phyloP scores from a whole-genome alignment of 2,329 filamentous ascomycete species.

The Colletotrichum sp. region DNA sequence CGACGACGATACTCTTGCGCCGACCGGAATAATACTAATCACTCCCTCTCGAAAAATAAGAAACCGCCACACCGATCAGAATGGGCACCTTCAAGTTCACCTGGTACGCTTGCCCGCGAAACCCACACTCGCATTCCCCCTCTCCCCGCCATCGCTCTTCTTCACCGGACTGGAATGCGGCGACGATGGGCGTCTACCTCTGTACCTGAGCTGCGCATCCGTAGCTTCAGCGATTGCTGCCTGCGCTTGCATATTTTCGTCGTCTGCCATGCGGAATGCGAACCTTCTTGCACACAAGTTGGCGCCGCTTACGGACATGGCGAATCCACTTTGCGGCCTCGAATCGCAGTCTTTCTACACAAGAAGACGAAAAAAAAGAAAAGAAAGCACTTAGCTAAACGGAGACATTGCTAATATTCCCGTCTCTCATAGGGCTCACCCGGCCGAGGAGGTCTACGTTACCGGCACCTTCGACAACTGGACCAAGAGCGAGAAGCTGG shows the following conservation, averaged over 20 bases:
- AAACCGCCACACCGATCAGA: neutral
- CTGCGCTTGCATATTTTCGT: conserved; percentile 6
- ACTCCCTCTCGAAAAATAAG: neutral
- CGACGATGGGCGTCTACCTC: neutral
- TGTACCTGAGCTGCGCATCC: neutral
- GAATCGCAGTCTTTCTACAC: neutral
- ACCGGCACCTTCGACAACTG: conserved; percentile 97
- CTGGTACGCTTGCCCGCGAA: conserved; percentile 15
- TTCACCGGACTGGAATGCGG: neutral
- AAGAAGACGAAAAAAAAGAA: neutral
- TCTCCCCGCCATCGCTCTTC: neutral
- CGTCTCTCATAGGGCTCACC: conserved; percentile 71
- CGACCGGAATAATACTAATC: conserved; percentile 7
- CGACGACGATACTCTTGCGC: neutral
- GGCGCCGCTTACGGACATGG: neutral
- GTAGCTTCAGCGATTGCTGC: neutral
- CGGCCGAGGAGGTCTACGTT: conserved; percentile 87
- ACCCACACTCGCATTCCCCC: neutral
- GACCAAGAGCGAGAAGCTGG: conserved; percentile 84
- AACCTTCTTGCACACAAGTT: neutral
- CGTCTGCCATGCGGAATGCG: neutral
- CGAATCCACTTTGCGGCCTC: neutral
- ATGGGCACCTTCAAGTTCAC: conserved; percentile 23
- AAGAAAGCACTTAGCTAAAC: neutral
- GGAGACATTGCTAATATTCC: conserved; percentile 11